Evolutionary conservation across 352 stramenopile genomes (phyloP).

Genomic region (Nothophytophthora sp.): DNA sequence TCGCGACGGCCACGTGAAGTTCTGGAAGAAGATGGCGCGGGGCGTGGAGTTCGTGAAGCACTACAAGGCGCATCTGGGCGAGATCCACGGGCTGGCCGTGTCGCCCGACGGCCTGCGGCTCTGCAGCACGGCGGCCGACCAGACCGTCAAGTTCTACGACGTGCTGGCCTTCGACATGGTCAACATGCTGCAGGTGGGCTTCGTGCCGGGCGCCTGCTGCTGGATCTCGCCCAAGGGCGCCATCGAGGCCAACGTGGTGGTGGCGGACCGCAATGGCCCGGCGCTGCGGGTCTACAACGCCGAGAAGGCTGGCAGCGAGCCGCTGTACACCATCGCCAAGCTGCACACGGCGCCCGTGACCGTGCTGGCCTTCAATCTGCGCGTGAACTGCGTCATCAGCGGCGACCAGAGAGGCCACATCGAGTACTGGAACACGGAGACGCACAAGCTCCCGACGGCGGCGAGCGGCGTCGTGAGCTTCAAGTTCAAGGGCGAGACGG

Average conservation of each 20-base stretch:
- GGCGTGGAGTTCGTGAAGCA: conserved; percentile 99
- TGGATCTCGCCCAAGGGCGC: conserved; percentile 70
- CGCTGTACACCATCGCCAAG: conserved; percentile 68
- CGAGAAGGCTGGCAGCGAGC: conserved; percentile 54
- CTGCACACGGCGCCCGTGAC: conserved; percentile 93
- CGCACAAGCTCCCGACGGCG: conserved; percentile 48
- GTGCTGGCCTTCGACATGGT: conserved; percentile 98
- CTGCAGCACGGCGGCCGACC: conserved; percentile 88
- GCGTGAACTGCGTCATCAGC: conserved; percentile 91
- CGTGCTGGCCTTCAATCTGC: conserved; percentile 84
- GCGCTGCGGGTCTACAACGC: conserved; percentile 88
- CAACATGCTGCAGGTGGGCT: conserved; percentile 93
- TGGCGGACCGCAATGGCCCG: conserved; percentile 64
- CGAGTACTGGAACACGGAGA: conserved; percentile 93
- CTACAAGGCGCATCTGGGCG: conserved; percentile 96
- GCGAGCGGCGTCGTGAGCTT: conserved; percentile 54
- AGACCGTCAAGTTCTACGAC: conserved; percentile 99
- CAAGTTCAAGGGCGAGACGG: conserved; percentile 96
- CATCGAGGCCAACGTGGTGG: conserved; percentile 71
- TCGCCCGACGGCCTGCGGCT: conserved; percentile 85
- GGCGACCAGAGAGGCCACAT: conserved; percentile 92
- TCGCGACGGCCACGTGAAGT: conserved; percentile 98
- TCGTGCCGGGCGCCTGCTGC: conserved; percentile 65
- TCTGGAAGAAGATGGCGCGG: conserved; percentile 98
- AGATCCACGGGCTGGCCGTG: conserved; percentile 86